Conservation (phyloP, 1,284 basidiomycete genomes). For the Ceratobasidium sp. region DNA sequence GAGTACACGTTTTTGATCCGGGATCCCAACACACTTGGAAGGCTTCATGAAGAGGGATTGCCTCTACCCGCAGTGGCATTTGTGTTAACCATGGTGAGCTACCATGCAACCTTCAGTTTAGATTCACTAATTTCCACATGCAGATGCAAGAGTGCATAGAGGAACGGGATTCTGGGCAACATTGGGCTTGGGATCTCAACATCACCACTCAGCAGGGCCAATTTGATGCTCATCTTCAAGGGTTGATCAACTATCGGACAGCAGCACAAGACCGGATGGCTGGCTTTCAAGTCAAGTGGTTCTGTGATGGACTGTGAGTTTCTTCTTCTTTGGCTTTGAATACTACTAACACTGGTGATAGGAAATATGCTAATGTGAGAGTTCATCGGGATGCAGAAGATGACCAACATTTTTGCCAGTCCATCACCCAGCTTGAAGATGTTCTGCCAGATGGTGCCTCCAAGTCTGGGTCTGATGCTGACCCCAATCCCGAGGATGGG, state of each 20-base stretch:
- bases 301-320: too few species aligned
- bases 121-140: not conserved
- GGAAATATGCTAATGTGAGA: too few species aligned
- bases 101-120: not conserved
- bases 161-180: not conserved
- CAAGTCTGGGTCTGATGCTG: too few species aligned
- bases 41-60: not conserved
- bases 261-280: not conserved
- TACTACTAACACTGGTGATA: too few species aligned
- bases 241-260: not conserved
- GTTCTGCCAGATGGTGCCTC: too few species aligned
- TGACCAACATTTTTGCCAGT: too few species aligned
- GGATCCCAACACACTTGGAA: not conserved
- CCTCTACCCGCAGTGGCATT: slow-evolving; percentile 17
- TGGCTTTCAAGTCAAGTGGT: too few species aligned
- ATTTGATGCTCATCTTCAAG: slow-evolving; percentile 3
- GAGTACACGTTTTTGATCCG: not conserved
- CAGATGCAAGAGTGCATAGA: slow-evolving; percentile 28
- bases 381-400: too few species aligned
- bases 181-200: not conserved
- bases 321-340: too few species aligned
- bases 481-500: too few species aligned
- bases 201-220: not conserved
- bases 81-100: slow-evolving; percentile 1
- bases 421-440: too few species aligned